A percentile compares a stretch with the other conserved stretches of the same genome.
These are phyloP conservation scores for Tetrahymena thermophila DNA, from an alignment of 73 alveolate species.

Conservation along the genomic window DNA sequence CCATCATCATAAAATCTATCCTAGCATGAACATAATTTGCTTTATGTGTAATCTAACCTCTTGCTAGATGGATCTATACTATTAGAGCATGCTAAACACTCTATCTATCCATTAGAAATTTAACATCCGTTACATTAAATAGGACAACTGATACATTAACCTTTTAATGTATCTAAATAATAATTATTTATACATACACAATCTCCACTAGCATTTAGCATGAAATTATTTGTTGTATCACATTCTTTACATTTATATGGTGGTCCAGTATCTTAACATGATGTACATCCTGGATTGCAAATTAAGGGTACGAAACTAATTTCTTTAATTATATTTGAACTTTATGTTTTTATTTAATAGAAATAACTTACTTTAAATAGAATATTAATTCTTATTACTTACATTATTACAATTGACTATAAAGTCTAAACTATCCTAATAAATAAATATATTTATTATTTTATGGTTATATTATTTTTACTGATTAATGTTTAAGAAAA, in stretches of 20 bases:
- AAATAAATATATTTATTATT: too few relatives aligned
- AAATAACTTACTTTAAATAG: too few relatives aligned
- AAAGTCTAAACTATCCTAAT: too few relatives aligned
- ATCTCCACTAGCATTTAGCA: neutral
- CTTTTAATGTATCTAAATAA: neutral
- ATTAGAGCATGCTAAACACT: neutral
- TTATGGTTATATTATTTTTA: too few relatives aligned
- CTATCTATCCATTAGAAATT: neutral
- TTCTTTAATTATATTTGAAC: too few relatives aligned
- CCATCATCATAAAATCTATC: neutral
- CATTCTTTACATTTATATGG: neutral
- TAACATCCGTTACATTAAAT: neutral
- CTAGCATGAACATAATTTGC: neutral
- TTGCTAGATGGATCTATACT: neutral
- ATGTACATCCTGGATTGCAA: neutral
- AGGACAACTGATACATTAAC: neutral
- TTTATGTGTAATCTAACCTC: neutral
- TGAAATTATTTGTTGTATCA: neutral
- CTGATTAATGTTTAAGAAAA: too few relatives aligned
- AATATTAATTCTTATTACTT: too few relatives aligned
- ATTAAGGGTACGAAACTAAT: too few relatives aligned
- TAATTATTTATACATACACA: neutral
- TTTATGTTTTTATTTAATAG: too few relatives aligned
- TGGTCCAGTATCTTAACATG: neutral
- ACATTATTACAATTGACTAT: too few relatives aligned